phyloP scores from a whole-genome alignment of 1,284 basidiomycete genomes.

The Trichosporon sp. region DNA sequence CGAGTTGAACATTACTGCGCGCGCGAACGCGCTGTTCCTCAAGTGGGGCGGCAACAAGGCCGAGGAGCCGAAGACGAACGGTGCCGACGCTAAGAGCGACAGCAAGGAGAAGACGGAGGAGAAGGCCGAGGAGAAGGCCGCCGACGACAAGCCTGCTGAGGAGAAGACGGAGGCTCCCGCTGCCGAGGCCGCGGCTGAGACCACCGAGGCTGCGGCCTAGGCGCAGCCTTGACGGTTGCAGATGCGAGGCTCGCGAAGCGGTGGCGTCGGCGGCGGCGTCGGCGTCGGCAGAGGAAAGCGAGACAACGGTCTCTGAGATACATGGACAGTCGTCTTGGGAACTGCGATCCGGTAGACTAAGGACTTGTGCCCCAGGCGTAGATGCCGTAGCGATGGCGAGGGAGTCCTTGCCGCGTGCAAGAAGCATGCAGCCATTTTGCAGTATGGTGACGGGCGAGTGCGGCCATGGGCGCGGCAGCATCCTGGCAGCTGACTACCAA shows the following conservation, averaged over 20 bases:
- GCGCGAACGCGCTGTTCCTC: conserved; percentile 52
- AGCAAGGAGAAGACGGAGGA: conserved; percentile 52
- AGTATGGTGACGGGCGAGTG: neutral
- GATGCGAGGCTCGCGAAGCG: neutral
- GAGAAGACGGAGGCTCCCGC: conserved; percentile 10
- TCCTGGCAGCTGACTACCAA: too few relatives aligned
- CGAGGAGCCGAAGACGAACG: conserved; percentile 24
- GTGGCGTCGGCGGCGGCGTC: neutral
- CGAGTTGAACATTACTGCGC: conserved; percentile 78
- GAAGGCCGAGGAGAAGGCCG: conserved; percentile 49
- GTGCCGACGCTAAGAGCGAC: conserved; percentile 10
- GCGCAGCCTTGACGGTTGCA: neutral
- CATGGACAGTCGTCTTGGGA: conserved; percentile 6
- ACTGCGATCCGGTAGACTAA: conserved; percentile 5
- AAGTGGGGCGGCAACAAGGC: conserved; percentile 42
- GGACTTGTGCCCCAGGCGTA: conserved; percentile 1
- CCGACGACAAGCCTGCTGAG: conserved; percentile 24
- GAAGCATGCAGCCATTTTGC: neutral
- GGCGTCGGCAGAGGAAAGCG: neutral
- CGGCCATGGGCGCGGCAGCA: too few relatives aligned
- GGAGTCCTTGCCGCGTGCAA: neutral
- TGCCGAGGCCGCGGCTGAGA: conserved; percentile 15
- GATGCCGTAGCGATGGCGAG: neutral
- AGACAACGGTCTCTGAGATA: conserved; percentile 1
- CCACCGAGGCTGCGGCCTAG: conserved; percentile 10